These are phyloP conservation scores for Triticum turgidum DNA, from an alignment of 176 grass and related monocot species.

Conservation along the genomic window DNA sequence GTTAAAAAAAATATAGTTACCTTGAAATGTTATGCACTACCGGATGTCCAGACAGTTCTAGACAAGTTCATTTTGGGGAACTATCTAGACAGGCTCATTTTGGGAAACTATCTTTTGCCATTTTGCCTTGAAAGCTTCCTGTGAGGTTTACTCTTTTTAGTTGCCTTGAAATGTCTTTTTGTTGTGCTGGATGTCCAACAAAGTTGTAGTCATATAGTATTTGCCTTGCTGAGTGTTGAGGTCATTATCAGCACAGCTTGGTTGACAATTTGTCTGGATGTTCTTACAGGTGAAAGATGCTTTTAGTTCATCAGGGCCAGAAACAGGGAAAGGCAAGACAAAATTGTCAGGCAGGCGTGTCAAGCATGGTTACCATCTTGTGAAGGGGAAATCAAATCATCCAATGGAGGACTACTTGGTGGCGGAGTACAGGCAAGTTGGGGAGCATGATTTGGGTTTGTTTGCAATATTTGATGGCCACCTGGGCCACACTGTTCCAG, in stretches of 20 bases:
- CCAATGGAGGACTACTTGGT: constrained; percentile 93
- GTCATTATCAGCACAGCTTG: not conserved
- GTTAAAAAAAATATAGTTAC: not conserved
- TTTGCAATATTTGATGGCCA: constrained; percentile 97
- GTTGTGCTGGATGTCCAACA: not conserved
- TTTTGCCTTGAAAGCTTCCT: not conserved
- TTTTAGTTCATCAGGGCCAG: constrained; percentile 69
- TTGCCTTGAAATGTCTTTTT: too few species aligned
- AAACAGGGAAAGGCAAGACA: constrained; percentile 88
- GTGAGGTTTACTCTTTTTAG: not conserved
- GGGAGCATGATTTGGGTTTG: constrained; percentile 63
- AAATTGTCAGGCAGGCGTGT: constrained; percentile 71
- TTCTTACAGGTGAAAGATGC: constrained; percentile 71
- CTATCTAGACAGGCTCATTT: too few species aligned
- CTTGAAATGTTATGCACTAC: constrained; percentile 1
- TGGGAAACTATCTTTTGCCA: not conserved
- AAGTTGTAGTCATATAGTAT: not conserved
- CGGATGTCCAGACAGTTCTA: not conserved
- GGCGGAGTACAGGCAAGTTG: constrained; percentile 79
- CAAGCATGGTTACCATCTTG: constrained; percentile 82
- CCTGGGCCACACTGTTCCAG: constrained; percentile 72
- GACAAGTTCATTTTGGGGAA: not conserved
- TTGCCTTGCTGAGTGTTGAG: not conserved
- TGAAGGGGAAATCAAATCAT: constrained; percentile 91
- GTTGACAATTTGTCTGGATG: constrained; percentile 3